These are phyloP conservation scores for Prunus davidiana DNA, from an alignment of 306 rosid species.

Conservation along the genomic window DNA sequence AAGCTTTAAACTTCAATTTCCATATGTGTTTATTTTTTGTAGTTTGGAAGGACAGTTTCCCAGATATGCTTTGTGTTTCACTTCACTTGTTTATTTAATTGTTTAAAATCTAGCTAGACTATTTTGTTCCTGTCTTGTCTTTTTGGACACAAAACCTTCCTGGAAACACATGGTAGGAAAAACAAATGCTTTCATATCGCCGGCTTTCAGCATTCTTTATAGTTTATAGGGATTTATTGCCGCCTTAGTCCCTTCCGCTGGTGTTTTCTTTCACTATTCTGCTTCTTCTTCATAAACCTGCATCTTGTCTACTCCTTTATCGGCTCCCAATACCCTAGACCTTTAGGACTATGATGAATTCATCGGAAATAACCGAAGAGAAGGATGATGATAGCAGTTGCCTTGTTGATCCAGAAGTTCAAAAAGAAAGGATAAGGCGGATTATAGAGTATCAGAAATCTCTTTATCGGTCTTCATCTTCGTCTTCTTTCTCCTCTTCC, in stretches of 20 bases:
- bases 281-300: conserved; percentile 20
- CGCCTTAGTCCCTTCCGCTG: conserved; percentile 26
- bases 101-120: conserved; percentile 1
- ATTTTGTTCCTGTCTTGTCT: conserved; percentile 20
- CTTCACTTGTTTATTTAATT: background rate
- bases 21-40: background rate
- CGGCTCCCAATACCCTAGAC: conserved; percentile 1
- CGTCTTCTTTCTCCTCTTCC: conserved; percentile 20
- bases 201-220: conserved; percentile 42
- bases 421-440: conserved; percentile 46
- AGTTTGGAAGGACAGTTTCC: background rate
- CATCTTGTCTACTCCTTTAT: conserved; percentile 4
- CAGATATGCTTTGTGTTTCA: background rate
- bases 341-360: conserved; percentile 22
- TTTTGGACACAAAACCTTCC: conserved; percentile 4
- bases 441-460: conserved; percentile 64
- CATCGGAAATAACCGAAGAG: conserved; percentile 53
- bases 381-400: conserved; percentile 41
- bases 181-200: conserved; percentile 28
- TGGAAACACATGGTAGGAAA: conserved; percentile 15
- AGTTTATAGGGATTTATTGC: conserved; percentile 11
- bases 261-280: conserved; percentile 13
- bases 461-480: conserved; percentile 32
- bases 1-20: background rate
- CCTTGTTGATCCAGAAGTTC: conserved; percentile 45